Base-by-base conservation (phyloP, 2,329 filamentous ascomycete species). In the Elsinoe batatas region DNA sequence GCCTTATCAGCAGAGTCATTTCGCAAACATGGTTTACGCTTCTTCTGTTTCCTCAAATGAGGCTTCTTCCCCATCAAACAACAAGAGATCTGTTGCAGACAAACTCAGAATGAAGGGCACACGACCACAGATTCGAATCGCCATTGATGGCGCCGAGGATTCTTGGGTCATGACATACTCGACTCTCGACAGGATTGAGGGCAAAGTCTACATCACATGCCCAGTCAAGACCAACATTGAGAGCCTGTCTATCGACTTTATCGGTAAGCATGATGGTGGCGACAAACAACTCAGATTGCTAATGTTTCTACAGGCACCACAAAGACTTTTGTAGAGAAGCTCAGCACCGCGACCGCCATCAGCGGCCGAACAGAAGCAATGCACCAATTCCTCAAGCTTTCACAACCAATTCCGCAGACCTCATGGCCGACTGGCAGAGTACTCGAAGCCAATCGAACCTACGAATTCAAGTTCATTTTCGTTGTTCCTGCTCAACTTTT, bases 381-480 rank as follows among this genome's bases (percentile, higher is more conserved):
- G 47, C 81, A 84, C 58, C 76, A 75, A 15, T 86, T 85, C 62
- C 69, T 86, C 35, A 80, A 78, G 58, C 73, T 86, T 26, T 74
- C 73, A 57, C 82, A 85, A 64, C 83, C 83, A 3, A 76, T 83
- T 35, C 66, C 77, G 40, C 66, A 76, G 2, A 64, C 69, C 13
- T 66, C 69, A n/a, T 77, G 82, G 57, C 82, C 82, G 0, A 71
- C 73, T 33, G 75, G 79, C 36, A 72, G 77, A 22, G 69, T 82
- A 3, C 68, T 82, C 2, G 72, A 77, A 61, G 74, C 77, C n/a
- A 78, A 76, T 11, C 72, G 71, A 58, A 73, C 70, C 10, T 84
- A 85, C 66, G 73, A 67, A 7, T 81, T 84, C 57, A 79, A 80
- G 1, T 86, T 85, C 64, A 76, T 75, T 22, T 86, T 86, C 63